Evolutionary conservation across 768 basidiomycete genomes (phyloP).

Genomic region (Gymnopilus dilepis): DNA sequence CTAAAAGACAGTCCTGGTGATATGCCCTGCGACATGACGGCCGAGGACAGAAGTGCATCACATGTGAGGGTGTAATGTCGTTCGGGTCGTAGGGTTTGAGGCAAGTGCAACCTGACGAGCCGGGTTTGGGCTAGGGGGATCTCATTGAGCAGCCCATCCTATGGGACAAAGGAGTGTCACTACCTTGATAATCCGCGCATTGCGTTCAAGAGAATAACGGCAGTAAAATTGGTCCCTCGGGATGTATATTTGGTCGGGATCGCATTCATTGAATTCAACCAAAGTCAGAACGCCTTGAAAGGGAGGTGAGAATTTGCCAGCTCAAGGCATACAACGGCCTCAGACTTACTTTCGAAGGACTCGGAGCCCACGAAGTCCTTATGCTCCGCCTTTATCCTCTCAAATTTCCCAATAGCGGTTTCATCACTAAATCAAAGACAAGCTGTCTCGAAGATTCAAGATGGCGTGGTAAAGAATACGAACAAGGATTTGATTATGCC

Average conservation of each 20-base stretch:
- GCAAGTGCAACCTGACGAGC: slow-evolving; percentile 49
- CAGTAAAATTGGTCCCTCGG: slow-evolving; percentile 46
- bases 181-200: slow-evolving; percentile 40
- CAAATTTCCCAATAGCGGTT: slow-evolving; percentile 47
- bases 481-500: slow-evolving; percentile 54
- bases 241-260: slow-evolving; percentile 45
- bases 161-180: slow-evolving; percentile 13
- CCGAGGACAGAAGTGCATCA: slow-evolving; percentile 65
- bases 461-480: slow-evolving; percentile 22
- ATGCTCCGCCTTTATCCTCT: slow-evolving; percentile 55
- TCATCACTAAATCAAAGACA: slow-evolving; percentile 7
- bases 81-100: slow-evolving; percentile 51
- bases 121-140: slow-evolving; percentile 46
- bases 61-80: slow-evolving; percentile 23
- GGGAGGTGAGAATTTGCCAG: background rate
- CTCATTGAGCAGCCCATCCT: background rate
- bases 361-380: slow-evolving; percentile 51
- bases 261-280: slow-evolving; percentile 42
- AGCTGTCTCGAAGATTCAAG: background rate
- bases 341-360: slow-evolving; percentile 49
- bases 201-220: slow-evolving; percentile 50
- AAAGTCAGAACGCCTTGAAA: slow-evolving; percentile 41
- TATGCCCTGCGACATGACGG: slow-evolving; percentile 51
- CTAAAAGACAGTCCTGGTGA: slow-evolving; percentile 52
- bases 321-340: background rate